Base-by-base conservation (phyloP, 1,284 basidiomycete species). In the Chiua sp. region DNA sequence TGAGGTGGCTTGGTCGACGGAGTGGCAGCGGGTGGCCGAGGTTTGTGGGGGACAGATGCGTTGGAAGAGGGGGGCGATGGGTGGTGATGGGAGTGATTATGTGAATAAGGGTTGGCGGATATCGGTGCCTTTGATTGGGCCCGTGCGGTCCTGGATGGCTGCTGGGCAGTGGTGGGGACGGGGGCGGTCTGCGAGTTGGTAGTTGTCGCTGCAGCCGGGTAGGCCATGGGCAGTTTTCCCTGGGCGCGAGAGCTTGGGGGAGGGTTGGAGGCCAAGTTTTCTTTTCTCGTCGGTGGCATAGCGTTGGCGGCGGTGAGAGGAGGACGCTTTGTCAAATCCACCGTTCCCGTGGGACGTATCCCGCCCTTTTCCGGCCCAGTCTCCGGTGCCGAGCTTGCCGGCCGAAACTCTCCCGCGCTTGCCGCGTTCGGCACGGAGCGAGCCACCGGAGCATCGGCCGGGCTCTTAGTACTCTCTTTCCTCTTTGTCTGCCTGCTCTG, bases 141-240 rank as follows among this genome's bases (percentile, higher is more conserved):
- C 68, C 87, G 78, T 65, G 90, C 83, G 50, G 72, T 73, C 67
- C 72, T 73, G 5, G 63, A 77, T 52, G 71, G 64, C 47, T 75
- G 73, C 48, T 64, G 82, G 74, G 47, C 79, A 74, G 63, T 77
- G 75, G 65, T 76, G 64, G 76, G 63, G 53, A 75, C 62, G 54
- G 74, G 55, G 53, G 74, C 57, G 63, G 75, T 63, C 72, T 63
- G 26, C 68, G 69, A 30, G 74, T 53, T 59, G 23, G 75, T 58
- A 1, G 71, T 72, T 59, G 76, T 60, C 26, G 76, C 55, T 47
- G 75, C 55, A 54, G 74, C 59, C 51, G 72, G 67, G 62, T 85
- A 86, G 3, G 82, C 75, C 89, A 91, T 91, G 33, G 89, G 90
- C 68, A 89, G 87, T 73, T 92, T 92, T 69, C 90, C 90, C 49